Conservation (phyloP, 805 yeast genomes). For the Huiozyma naganishii region DNA sequence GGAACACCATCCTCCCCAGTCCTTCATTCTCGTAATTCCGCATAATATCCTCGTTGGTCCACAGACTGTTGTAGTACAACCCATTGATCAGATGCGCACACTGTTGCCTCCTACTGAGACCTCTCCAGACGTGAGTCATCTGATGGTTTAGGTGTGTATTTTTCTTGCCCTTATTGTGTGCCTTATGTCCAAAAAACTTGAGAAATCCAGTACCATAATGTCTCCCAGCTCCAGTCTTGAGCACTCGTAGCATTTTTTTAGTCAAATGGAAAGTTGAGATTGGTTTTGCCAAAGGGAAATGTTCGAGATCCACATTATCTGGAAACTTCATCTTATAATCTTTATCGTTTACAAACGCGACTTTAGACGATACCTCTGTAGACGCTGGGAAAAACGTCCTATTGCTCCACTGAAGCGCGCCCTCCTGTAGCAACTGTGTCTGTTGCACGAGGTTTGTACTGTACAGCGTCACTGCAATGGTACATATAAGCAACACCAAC, state of each 20-base stretch:
- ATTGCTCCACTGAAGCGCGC: not conserved
- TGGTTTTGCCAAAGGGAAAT: not conserved
- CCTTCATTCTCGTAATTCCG: not conserved
- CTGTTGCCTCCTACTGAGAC: not conserved
- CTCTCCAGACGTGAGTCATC: not conserved
- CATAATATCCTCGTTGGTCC: not conserved
- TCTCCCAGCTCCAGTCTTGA: not conserved
- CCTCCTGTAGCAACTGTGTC: not conserved
- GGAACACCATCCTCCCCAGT: not conserved
- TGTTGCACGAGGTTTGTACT: not conserved
- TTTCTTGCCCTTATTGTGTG: not conserved
- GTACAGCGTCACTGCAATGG: too few relatives aligned
- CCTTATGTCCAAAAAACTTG: not conserved
- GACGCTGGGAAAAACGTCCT: not conserved
- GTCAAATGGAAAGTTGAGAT: not conserved
- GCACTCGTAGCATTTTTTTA: not conserved
- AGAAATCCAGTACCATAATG: not conserved
- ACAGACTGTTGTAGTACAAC: conserved; percentile 1
- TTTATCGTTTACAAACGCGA: too few relatives aligned
- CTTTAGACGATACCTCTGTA: too few relatives aligned
- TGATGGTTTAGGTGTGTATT: too few relatives aligned
- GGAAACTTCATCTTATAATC: too few relatives aligned
- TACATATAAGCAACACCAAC: too few relatives aligned
- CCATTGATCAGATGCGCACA: conserved; percentile 2
- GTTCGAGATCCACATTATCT: too few relatives aligned